Conservation (phyloP, 192 early-diverging fungal species). For the Coemansia sp. region DNA sequence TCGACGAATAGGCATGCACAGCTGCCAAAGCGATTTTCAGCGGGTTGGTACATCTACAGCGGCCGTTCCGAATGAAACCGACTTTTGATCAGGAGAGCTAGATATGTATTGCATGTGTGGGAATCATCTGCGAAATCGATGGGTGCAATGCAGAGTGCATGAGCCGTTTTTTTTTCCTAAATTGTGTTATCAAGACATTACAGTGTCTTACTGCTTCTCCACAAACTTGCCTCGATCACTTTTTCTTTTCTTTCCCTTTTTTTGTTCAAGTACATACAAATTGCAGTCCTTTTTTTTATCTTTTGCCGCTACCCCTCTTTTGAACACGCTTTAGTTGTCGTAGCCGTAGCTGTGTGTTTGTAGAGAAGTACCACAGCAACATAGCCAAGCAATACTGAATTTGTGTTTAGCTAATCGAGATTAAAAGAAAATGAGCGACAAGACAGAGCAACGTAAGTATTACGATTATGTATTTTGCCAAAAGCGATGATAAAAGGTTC, state of each 20-base stretch:
- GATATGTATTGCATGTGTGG: not conserved
- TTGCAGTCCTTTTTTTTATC: not conserved
- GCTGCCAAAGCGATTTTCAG: not conserved
- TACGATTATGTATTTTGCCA: not conserved
- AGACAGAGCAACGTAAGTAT: slow-evolving; percentile 13
- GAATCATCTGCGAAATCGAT: not conserved
- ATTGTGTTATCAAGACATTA: too few relatives aligned
- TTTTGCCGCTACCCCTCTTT: not conserved
- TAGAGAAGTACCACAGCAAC: not conserved
- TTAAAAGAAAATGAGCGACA: slow-evolving; percentile 16
- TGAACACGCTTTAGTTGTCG: not conserved
- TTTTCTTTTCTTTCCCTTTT: not conserved
- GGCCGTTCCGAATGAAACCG: not conserved
- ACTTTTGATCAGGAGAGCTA: not conserved
- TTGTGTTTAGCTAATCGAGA: slow-evolving; percentile 2
- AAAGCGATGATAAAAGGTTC: not conserved
- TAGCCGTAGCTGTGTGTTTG: not conserved
- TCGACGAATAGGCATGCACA: not conserved
- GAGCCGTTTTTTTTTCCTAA: not conserved
- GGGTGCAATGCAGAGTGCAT: not conserved
- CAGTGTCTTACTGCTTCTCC: too few relatives aligned
- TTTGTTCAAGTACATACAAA: not conserved
- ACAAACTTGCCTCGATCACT: not conserved
- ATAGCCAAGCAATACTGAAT: not conserved
- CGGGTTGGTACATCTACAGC: too few relatives aligned